Conservation (phyloP, 345 rosid genomes). For the Passiflora organensis region DNA sequence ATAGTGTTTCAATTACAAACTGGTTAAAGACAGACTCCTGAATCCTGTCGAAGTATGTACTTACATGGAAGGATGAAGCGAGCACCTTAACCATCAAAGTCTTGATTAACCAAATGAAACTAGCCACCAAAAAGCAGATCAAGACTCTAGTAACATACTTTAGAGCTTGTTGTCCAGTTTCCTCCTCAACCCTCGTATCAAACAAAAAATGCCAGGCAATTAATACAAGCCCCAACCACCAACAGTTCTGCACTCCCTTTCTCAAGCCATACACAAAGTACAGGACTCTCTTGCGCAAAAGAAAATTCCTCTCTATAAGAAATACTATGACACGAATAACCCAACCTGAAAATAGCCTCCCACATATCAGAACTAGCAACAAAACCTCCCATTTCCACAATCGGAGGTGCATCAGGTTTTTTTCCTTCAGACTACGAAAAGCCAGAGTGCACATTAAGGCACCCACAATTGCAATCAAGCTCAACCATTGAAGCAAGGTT, state of each 20-base stretch:
- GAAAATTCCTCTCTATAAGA: conserved; percentile 72
- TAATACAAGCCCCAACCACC: conserved; percentile 71
- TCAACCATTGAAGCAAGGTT: conserved; percentile 62
- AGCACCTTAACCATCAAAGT: conserved; percentile 73
- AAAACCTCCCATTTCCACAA: conserved; percentile 90
- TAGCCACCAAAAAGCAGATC: conserved; percentile 59
- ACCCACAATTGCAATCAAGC: conserved; percentile 48
- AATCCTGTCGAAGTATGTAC: conserved; percentile 88
- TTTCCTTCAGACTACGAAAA: conserved; percentile 28
- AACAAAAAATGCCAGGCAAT: conserved; percentile 69
- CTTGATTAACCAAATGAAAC: conserved; percentile 74
- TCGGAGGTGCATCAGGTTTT: conserved; percentile 43
- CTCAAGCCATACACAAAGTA: conserved; percentile 82
- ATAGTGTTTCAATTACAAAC: conserved; percentile 70
- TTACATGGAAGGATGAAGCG: conserved; percentile 87
- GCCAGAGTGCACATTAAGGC: conserved; percentile 47
- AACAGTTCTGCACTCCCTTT: conserved; percentile 77
- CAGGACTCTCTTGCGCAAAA: conserved; percentile 60
- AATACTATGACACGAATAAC: conserved; percentile 68
- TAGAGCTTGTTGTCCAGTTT: conserved; percentile 29
- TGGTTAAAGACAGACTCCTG: conserved; percentile 78
- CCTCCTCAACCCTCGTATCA: conserved; percentile 44
- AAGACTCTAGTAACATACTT: conserved; percentile 54
- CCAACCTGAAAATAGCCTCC: conserved; percentile 85
- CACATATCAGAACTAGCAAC: conserved; percentile 72